phyloP scores from a whole-genome alignment of 148 eudicot genomes.

The Chenopodium suecicum region DNA sequence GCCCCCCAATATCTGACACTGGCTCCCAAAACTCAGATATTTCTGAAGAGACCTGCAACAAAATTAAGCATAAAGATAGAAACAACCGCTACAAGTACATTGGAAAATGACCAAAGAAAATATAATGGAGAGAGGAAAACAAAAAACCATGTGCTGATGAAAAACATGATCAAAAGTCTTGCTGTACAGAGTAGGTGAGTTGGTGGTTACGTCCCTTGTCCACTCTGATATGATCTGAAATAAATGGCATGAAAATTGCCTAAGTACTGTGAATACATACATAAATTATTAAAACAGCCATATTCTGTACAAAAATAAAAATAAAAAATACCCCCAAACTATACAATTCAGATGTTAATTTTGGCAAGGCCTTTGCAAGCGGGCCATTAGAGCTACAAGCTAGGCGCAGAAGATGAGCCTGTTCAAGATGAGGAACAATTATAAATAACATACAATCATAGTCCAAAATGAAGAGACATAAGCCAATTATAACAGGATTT shows the following conservation, averaged over 20 bases:
- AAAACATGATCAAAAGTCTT: constrained; percentile 61
- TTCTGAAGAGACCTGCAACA: constrained; percentile 58
- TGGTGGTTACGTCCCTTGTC: constrained; percentile 58
- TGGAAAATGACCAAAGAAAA: not conserved
- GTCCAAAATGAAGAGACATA: constrained; percentile 1
- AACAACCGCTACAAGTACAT: not conserved
- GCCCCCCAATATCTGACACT: constrained; percentile 55
- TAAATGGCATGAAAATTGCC: constrained; percentile 14
- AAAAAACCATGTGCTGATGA: constrained; percentile 54
- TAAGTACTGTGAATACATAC: constrained; percentile 1
- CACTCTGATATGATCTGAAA: constrained; percentile 68
- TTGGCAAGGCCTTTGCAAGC: constrained; percentile 76
- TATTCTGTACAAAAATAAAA: not conserved
- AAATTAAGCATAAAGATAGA: not conserved
- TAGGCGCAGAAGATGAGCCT: constrained; percentile 98
- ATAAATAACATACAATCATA: constrained; percentile 23
- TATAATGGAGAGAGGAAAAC: not conserved
- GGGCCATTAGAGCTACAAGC: constrained; percentile 86
- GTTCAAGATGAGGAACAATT: constrained; percentile 18
- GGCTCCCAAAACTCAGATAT: constrained; percentile 79
- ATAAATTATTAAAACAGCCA: constrained; percentile 9
- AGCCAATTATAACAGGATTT: not conserved
- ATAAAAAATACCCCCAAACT: constrained; percentile 40
- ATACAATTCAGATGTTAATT: constrained; percentile 73
- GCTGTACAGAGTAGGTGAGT: constrained; percentile 66